Conservation (phyloP, 176 grass and related monocot species). For the Pontederia paniculata region DNA sequence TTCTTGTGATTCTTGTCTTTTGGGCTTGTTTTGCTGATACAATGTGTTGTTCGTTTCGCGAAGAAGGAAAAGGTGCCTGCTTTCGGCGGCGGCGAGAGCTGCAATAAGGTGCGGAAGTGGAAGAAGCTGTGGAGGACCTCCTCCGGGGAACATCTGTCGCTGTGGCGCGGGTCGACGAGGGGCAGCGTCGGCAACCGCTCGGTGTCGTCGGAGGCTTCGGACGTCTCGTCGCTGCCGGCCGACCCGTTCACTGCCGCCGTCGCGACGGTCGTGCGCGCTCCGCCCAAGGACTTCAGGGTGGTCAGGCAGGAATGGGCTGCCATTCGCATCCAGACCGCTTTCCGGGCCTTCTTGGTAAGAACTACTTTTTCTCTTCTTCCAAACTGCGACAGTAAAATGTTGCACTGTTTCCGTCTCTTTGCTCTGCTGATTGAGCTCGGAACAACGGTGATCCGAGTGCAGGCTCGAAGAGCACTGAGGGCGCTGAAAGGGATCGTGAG, state of each 20-base stretch:
- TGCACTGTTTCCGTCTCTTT: not conserved
- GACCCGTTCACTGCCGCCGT: constrained; percentile 59
- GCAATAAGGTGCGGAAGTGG: constrained; percentile 68
- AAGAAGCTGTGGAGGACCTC: constrained; percentile 67
- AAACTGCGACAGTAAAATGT: not conserved
- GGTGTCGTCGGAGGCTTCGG: constrained; percentile 45
- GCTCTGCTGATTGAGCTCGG: not conserved
- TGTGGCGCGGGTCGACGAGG: constrained; percentile 31
- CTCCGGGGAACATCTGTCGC: constrained; percentile 41
- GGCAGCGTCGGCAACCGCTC: constrained; percentile 29
- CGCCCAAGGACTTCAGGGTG: constrained; percentile 81
- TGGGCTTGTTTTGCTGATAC: not conserved
- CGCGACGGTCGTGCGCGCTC: constrained; percentile 57
- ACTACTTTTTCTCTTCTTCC: not conserved
- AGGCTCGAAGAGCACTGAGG: constrained; percentile 60
- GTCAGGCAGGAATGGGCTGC: constrained; percentile 73
- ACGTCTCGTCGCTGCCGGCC: constrained; percentile 31
- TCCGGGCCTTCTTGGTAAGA: constrained; percentile 75
- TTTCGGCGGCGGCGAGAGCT: not conserved
- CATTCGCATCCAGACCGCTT: constrained; percentile 90
- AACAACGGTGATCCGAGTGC: not conserved
- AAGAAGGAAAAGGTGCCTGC: not conserved
- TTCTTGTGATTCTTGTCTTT: not conserved
- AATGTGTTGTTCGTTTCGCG: not conserved
- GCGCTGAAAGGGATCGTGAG: constrained; percentile 78